Evolutionary conservation across 176 grass and related monocot species (phyloP), one percentile per base, ranked within the genome.

Genomic region (Oryza australiensis): DNA sequence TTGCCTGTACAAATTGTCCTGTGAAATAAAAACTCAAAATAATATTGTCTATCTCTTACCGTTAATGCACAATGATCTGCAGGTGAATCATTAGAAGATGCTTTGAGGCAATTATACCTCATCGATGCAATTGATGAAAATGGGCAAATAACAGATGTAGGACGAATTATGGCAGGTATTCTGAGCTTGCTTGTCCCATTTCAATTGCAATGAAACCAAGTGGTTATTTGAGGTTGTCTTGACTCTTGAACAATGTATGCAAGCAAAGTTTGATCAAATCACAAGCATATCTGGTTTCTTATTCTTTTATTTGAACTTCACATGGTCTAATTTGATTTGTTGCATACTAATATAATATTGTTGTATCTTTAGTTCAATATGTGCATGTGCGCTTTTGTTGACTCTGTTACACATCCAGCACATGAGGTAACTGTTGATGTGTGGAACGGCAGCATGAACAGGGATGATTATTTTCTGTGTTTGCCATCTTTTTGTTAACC

Each of bases 11-110:
- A 26, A 72, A 66, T 32, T 60, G 20, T n/a, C 34, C 20, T 45
- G 28, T 73, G 68, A 49, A 15, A 60, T 40, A 55, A 53, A 18
- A 26, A 55, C 34, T 26, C 5, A 23, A 32, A 46, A 45, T 80
- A 69, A 8, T 51, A 60, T 7, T 68, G 3, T 88, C 55, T 64
- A 4, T 84, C 16, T 62, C 27, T 75, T n/a, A 1, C 30, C 66
- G 3, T 68, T 86, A 28, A 63, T 62, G 65, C 46, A 78, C 16
- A 62, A 83, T 87, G 37, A 81, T 79, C 59, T 78, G 60, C 89
- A 94, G 95, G 90, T 82, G 95, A 98, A 90, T 98, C 92, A 62
- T 82, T 98, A 73, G 95, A 94, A 91, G 95, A 98, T 94, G 95
- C 95, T 75, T 87, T 98, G 78, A 90, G 95, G 82, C 95, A 98